phyloP scores from a whole-genome alignment of 2,329 filamentous ascomycete genomes.

The Clarireedia sp. region DNA sequence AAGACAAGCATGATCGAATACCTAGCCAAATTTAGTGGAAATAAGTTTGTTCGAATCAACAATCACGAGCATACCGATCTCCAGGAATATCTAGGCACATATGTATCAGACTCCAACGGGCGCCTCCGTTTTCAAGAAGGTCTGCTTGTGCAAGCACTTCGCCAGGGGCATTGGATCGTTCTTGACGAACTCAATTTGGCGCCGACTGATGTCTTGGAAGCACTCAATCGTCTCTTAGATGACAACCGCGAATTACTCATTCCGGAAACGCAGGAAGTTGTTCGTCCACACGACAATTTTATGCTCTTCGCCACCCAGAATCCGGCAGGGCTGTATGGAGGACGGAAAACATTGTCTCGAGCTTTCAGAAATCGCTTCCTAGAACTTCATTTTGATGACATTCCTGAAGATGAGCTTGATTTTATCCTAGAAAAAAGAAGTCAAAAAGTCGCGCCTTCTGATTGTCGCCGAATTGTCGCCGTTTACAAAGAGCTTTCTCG shows the following conservation, averaged over 20 bases:
- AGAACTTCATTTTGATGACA: constrained; percentile 96
- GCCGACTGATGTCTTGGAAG: constrained; percentile 93
- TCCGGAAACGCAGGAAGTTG: constrained; percentile 90
- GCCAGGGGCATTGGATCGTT: constrained; percentile 95
- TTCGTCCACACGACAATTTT: constrained; percentile 88
- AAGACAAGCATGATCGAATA: constrained; percentile 99
- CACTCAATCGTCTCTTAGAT: constrained; percentile 87
- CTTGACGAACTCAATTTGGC: constrained; percentile 96
- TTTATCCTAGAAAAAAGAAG: constrained; percentile 85
- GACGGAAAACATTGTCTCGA: constrained; percentile 83
- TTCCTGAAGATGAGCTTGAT: constrained; percentile 88
- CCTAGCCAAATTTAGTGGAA: constrained; percentile 90
- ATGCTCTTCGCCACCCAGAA: constrained; percentile 99
- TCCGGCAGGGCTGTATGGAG: constrained; percentile 88
- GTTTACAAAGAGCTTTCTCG: constrained; percentile 91
- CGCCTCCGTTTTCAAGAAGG: constrained; percentile 89
- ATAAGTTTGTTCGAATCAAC: constrained; percentile 97
- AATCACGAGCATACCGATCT: constrained; percentile 99
- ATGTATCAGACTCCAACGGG: constrained; percentile 78
- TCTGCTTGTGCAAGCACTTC: constrained; percentile 81
- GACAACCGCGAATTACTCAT: constrained; percentile 95
- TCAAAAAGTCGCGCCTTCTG: constrained; percentile 77
- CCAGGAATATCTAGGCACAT: constrained; percentile 94
- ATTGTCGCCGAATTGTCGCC: constrained; percentile 82
- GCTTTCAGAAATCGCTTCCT: constrained; percentile 96